These are phyloP conservation scores for Hansenula lynferdii DNA, from an alignment of 1,139 yeast species.

Conservation along the genomic window DNA sequence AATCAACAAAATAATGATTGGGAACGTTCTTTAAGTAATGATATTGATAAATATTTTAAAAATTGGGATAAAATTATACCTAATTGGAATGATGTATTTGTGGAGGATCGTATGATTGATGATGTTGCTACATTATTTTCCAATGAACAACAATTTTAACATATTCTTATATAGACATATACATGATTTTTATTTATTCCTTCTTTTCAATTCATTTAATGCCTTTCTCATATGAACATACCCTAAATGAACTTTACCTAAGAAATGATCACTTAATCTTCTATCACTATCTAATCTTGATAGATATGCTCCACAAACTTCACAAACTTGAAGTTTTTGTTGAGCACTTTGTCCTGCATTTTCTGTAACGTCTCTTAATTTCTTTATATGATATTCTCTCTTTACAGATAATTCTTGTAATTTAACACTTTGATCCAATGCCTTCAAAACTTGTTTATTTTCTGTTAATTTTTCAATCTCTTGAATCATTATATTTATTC, in stretches of 20 bases:
- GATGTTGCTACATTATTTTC: background rate
- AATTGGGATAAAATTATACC: constrained; percentile 14
- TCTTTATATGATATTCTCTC: constrained; percentile 45
- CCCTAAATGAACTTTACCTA: constrained; percentile 83
- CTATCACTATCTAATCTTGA: constrained; percentile 86
- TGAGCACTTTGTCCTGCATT: constrained; percentile 83
- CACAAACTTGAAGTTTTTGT: constrained; percentile 89
- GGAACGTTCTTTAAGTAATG: constrained; percentile 1
- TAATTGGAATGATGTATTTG: constrained; percentile 13
- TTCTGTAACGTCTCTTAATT: constrained; percentile 59
- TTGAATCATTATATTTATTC: constrained; percentile 62
- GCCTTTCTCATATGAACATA: constrained; percentile 71
- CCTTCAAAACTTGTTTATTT: constrained; percentile 46
- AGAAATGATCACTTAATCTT: constrained; percentile 85
- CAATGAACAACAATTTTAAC: background rate
- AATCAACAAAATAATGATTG: background rate
- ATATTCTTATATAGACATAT: too few species aligned
- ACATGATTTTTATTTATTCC: constrained; percentile 22
- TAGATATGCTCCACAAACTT: constrained; percentile 85
- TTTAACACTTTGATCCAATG: constrained; percentile 39
- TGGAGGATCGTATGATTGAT: constrained; percentile 5
- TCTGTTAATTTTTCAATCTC: constrained; percentile 59
- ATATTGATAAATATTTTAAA: constrained; percentile 10
- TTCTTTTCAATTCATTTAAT: constrained; percentile 42
- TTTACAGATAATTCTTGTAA: constrained; percentile 39